Evolutionary conservation across 805 yeast genomes (phyloP), one percentile per base, ranked within the genome.

Genomic region (Schwanniomyces vanrijiae): DNA sequence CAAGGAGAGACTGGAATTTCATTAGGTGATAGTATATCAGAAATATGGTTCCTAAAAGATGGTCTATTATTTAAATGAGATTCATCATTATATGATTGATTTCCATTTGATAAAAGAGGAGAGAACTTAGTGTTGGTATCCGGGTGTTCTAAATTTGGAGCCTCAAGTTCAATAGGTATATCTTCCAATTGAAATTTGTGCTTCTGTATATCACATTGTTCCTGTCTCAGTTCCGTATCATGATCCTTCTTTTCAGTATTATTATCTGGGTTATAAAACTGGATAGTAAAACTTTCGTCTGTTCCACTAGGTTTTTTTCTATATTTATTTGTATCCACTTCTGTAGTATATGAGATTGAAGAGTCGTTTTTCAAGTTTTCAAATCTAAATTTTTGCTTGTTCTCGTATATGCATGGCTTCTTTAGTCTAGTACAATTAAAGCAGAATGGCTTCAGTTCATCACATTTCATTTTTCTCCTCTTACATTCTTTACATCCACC

Each of bases 401-500:
- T 35, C 18, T 48, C 54, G 39, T 69, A 71, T 4, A 54, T 56
- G 46, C 76, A 71, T 7, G 42, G 21, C 47, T 69, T 71, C 37
- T 57, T 60, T 31, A 70, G 58, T 20, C 72, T 53, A 24, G 69
- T 46, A 50, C 77, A 71, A 50, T 71, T 68, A 50, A 47, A 39
- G 51, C 77, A 72, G 37, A 45, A 55, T 4, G 76, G 76, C 46
- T 61, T 59, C 3, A 54, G 55, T 51, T 72, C 77, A 52, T 72
- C 77, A 49, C 77, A 72, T 51, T 72, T 72, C 62, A 70, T 71
- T 51, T 71, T 71, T 37, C 77, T 60, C 37, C 77, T 56, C 48
- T 71, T 71, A 58, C 77, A 72, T 55, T 72, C 76, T n/a, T 54
- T 56, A 53, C 77, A 72, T 11, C 77, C 77, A 5, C 61, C 66